Evolutionary conservation across 768 basidiomycete genomes (phyloP).

Genomic region (Cyathus striatus): DNA sequence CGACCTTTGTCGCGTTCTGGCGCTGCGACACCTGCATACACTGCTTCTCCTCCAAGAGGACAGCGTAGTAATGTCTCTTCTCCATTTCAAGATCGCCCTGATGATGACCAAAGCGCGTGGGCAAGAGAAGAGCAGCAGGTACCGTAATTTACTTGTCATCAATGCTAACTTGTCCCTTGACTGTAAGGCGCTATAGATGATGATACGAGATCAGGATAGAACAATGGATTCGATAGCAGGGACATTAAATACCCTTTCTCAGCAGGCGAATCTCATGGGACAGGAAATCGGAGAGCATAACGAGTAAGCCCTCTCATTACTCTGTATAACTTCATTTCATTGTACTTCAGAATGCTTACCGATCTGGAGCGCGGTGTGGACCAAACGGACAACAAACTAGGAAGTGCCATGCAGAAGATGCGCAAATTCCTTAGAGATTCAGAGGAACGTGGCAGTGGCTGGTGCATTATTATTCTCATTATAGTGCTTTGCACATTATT

Average conservation of each 20-base stretch:
- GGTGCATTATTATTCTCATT: conserved; percentile 84
- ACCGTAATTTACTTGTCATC: too few relatives aligned
- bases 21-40: conserved; percentile 16
- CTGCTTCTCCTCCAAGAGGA: conserved; percentile 11
- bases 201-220: conserved; percentile 85
- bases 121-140: conserved; percentile 85
- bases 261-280: conserved; percentile 94
- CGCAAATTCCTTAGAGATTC: conserved; percentile 80
- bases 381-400: conserved; percentile 58
- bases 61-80: conserved; percentile 22
- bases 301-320: conserved; percentile 46
- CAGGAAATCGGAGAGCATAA: conserved; percentile 89
- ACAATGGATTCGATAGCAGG: conserved; percentile 86
- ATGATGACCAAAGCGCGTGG: conserved; percentile 75
- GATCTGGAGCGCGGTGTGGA: conserved; percentile 77
- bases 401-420: conserved; percentile 61
- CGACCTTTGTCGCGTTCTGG: conserved; percentile 13
- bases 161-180: too few relatives aligned
- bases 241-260: conserved; percentile 76
- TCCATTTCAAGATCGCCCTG: conserved; percentile 26
- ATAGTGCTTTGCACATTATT: conserved; percentile 74
- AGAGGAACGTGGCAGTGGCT: conserved; percentile 87
- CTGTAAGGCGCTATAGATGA: conserved; percentile 44
- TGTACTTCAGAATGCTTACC: conserved; percentile 60
- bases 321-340: neutral